These are phyloP conservation scores for Alternaria gaisen DNA, from an alignment of 2,329 filamentous ascomycete genomes.

Conservation along the genomic window DNA sequence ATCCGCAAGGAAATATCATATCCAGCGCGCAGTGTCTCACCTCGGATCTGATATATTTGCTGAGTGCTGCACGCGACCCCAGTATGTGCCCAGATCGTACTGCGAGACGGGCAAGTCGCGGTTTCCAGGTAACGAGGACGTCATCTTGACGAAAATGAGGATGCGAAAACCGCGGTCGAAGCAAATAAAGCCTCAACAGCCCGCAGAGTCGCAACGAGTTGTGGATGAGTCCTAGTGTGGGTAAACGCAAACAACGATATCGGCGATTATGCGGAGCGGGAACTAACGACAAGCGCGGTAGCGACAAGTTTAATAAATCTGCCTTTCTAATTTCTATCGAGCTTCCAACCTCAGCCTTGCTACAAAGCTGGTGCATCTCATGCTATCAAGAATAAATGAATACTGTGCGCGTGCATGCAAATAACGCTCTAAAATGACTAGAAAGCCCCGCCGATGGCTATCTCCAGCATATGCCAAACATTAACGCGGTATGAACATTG, in stretches of 20 bases:
- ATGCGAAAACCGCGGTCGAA: conserved; percentile 6
- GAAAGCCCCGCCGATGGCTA: conserved; percentile 5
- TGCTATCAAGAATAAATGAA: background rate
- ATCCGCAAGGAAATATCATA: conserved; percentile 17
- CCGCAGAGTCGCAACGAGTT: background rate
- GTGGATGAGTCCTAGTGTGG: conserved; percentile 15
- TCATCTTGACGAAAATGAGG: conserved; percentile 56
- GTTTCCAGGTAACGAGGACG: conserved; percentile 68
- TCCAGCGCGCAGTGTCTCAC: conserved; percentile 65
- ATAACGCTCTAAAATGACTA: conserved; percentile 11
- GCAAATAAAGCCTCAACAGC: conserved; percentile 9
- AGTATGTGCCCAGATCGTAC: conserved; percentile 92
- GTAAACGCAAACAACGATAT: conserved; percentile 25
- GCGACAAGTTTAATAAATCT: conserved; percentile 7
- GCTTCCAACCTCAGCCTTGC: background rate
- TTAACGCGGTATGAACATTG: conserved; percentile 5
- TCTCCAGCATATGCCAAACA: conserved; percentile 8
- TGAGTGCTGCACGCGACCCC: conserved; percentile 90
- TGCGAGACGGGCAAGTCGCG: conserved; percentile 90
- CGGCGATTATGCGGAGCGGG: conserved; percentile 23
- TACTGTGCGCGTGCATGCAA: conserved; percentile 3
- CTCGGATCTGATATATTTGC: conserved; percentile 92
- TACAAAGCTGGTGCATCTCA: background rate
- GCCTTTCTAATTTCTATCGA: background rate
- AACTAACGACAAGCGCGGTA: conserved; percentile 19